phyloP scores from a whole-genome alignment of 2,329 filamentous ascomycete genomes.

The Aspergillus piperis region DNA sequence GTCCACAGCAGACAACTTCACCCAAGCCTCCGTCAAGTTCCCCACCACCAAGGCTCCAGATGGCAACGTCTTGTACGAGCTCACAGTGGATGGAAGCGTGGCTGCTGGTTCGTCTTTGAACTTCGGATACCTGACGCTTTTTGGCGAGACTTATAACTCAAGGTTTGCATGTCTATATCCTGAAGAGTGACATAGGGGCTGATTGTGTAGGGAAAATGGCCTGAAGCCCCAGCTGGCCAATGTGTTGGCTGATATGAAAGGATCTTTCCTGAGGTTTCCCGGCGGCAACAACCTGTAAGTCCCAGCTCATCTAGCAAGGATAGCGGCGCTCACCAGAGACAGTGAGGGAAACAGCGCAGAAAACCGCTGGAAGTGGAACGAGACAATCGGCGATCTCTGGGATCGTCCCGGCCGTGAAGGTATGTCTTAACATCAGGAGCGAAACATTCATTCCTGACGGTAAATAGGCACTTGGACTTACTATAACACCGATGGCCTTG shows the following conservation, averaged over 20 bases:
- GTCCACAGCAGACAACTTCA: constrained; percentile 19
- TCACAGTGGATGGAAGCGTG: constrained; percentile 16
- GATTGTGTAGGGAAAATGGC: constrained; percentile 50
- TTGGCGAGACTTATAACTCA: constrained; percentile 22
- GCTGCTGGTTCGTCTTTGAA: constrained; percentile 19
- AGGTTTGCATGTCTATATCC: background rate
- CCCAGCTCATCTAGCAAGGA: background rate
- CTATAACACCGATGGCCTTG: background rate
- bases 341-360: constrained; percentile 26
- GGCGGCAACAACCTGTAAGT: constrained; percentile 62
- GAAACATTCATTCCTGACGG: background rate
- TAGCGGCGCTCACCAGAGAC: background rate
- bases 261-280: constrained; percentile 62
- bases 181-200: background rate
- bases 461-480: background rate
- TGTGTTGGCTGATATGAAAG: constrained; percentile 55
- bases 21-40: constrained; percentile 20
- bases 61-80: constrained; percentile 17
- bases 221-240: constrained; percentile 57
- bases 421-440: constrained; percentile 22
- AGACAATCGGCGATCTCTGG: constrained; percentile 52
- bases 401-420: constrained; percentile 49
- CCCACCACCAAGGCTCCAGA: constrained; percentile 19
- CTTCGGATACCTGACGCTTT: constrained; percentile 24
- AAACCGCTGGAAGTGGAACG: constrained; percentile 52